Evolutionary conservation across 2,329 filamentous ascomycete species (phyloP).

Genomic region (Helotiales sp.): DNA sequence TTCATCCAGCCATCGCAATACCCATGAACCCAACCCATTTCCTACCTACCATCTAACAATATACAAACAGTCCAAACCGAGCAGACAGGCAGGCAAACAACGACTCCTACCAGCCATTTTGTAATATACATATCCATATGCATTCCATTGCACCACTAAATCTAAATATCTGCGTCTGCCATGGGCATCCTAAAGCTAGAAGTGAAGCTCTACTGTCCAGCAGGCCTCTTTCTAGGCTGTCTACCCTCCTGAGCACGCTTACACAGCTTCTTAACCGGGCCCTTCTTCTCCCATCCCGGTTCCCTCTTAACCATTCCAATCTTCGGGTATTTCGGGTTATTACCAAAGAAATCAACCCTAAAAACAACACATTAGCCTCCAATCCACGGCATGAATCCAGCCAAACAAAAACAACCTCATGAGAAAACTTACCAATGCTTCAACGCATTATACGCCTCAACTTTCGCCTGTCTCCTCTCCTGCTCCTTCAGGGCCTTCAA

Average conservation of each 20-base stretch:
- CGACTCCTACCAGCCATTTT: background rate
- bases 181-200: no score
- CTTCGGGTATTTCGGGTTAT: conserved; percentile 78
- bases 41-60: background rate
- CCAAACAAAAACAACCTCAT: background rate
- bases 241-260: conserved; percentile 66
- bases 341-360: conserved; percentile 76
- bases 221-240: conserved; percentile 50
- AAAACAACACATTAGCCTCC: conserved; percentile 43
- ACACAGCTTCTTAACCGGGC: conserved; percentile 62
- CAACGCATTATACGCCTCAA: conserved; percentile 69
- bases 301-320: conserved; percentile 76
- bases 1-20: background rate
- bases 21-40: background rate
- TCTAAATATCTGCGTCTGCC: no score
- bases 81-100: no score
- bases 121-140: background rate
- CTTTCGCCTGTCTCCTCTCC: conserved; percentile 68
- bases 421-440: conserved; percentile 58
- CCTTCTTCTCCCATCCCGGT: conserved; percentile 63
- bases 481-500: conserved; percentile 58
- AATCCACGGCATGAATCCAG: background rate
- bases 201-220: conserved; percentile 27
- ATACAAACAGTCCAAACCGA: background rate
- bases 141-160: background rate